Base-by-base conservation (phyloP, 2,329 filamentous ascomycete species). In the Cephalotrichum gorgonifer region DNA sequence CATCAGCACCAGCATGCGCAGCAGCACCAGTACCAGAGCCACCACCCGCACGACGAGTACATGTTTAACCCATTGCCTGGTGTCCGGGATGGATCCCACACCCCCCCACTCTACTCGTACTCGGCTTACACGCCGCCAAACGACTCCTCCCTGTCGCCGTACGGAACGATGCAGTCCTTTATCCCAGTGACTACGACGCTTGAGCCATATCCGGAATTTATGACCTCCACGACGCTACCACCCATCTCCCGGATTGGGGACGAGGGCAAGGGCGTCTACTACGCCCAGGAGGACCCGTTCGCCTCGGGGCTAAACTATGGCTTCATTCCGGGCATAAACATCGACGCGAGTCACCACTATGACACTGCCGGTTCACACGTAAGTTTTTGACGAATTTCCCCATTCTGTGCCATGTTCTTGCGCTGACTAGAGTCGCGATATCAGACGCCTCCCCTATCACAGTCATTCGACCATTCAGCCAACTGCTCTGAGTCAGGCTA, bases 401-500 rank as follows among this genome's bases (percentile, higher is more conserved):
- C 22, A 31, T 43, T 28, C 17, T 6, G 28, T 12, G 28, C 28
- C 28, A 30, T 30, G 28, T 12, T 30, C 6, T 7, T 30, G 12
- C n/a, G n/a, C n/a, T n/a, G n/a, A n/a, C n/a, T n/a, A n/a, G n/a
- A 30, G 28, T 12, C 28, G 28, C 12, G 28, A 6, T 30, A n/a
- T 35, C 69, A 89, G 85, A 88, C 85, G 65, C 85, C 85, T 68
- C 82, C 85, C 61, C 78, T 88, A 58, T 85, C 83, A 59, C 83
- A 85, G 62, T 84, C 81, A 26, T 86, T 81, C 64, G 82, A 86
- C 58, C 77, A 81, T 62, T 86, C 82, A 47, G 69, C 76, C 52
- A 74, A 71, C 58, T 79, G 78, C 63, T 82, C 78, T 28, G 79
- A 83, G 57, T 69, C 74, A 53, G 74, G 75, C 51, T 81, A 77